phyloP scores from a whole-genome alignment of 2,329 filamentous ascomycete genomes.

The Botrytis aclada region DNA sequence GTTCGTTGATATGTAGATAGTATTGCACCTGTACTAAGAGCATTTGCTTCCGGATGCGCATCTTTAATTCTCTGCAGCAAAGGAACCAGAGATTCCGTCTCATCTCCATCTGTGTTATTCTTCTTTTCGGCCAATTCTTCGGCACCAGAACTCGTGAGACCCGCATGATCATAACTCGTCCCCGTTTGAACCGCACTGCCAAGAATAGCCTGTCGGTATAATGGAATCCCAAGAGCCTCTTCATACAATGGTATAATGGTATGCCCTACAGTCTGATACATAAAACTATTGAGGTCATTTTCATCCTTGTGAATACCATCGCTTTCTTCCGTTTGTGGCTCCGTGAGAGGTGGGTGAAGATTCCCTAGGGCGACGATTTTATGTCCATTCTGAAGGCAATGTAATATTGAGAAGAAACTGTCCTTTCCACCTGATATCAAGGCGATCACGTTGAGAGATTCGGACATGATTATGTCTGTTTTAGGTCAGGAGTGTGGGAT shows the following conservation, averaged over 20 bases:
- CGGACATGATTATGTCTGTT: slow-evolving; percentile 40
- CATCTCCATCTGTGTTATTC: slow-evolving; percentile 51
- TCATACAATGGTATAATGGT: slow-evolving; percentile 81
- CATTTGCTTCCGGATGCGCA: slow-evolving; percentile 76
- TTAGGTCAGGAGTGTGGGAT: not conserved
- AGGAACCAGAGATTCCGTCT: slow-evolving; percentile 82
- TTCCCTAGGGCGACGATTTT: slow-evolving; percentile 85
- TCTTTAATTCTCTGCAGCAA: slow-evolving; percentile 66
- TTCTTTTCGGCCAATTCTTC: not conserved
- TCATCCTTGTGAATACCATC: slow-evolving; percentile 39
- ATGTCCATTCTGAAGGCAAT: slow-evolving; percentile 85
- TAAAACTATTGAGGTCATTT: slow-evolving; percentile 89
- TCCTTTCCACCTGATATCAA: slow-evolving; percentile 96
- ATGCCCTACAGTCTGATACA: slow-evolving; percentile 98
- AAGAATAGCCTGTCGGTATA: slow-evolving; percentile 76
- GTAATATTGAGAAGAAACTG: slow-evolving; percentile 88
- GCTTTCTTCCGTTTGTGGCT: not conserved
- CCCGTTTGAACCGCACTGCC: slow-evolving; percentile 69
- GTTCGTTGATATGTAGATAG: slow-evolving; percentile 95
- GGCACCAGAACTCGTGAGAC: slow-evolving; percentile 25
- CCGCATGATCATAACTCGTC: slow-evolving; percentile 59
- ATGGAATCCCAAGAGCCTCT: slow-evolving; percentile 71
- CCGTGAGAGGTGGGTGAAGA: slow-evolving; percentile 59
- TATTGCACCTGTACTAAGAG: slow-evolving; percentile 86
- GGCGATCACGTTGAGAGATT: slow-evolving; percentile 73